phyloP scores from a whole-genome alignment of 495 filamentous ascomycete genomes.

The Thermochaetoides thermophila region DNA sequence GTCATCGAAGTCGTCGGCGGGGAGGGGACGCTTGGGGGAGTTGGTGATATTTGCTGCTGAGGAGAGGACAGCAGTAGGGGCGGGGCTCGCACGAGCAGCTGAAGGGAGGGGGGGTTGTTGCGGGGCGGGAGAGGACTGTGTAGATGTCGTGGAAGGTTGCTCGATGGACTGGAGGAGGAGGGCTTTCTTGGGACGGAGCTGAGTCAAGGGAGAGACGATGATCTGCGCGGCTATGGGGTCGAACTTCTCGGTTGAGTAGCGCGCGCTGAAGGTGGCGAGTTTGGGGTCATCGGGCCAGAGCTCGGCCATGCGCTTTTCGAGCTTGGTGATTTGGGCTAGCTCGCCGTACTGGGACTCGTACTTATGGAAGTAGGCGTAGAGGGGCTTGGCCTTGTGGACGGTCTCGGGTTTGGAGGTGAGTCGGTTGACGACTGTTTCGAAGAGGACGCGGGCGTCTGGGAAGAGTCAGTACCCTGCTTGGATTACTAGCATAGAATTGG shows the following conservation, averaged over 20 bases:
- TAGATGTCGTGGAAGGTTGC: constrained; percentile 21
- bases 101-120: too few species aligned
- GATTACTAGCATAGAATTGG: too few species aligned
- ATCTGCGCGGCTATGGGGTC: constrained; percentile 59
- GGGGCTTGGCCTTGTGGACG: constrained; percentile 58
- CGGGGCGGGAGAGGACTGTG: constrained; percentile 39
- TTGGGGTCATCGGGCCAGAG: constrained; percentile 78
- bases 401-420: constrained; percentile 58
- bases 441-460: constrained; percentile 84
- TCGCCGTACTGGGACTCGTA: constrained; percentile 94
- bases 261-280: constrained; percentile 55
- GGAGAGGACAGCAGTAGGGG: constrained; percentile 28
- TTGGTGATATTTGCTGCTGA: constrained; percentile 35
- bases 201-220: constrained; percentile 66
- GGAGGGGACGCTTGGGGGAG: constrained; percentile 64
- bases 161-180: constrained; percentile 36
- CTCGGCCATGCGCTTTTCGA: constrained; percentile 85
- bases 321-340: constrained; percentile 67
- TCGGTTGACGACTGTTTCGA: constrained; percentile 77
- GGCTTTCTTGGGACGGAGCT: constrained; percentile 53
- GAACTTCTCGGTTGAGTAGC: constrained; percentile 46
- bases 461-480: constrained; percentile 7
- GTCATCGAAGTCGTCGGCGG: constrained; percentile 59
- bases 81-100: constrained; percentile 27
- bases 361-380: constrained; percentile 81